Evolutionary conservation across 768 basidiomycete species (phyloP).

Genomic region (Phlebiopsis flavidoalba): DNA sequence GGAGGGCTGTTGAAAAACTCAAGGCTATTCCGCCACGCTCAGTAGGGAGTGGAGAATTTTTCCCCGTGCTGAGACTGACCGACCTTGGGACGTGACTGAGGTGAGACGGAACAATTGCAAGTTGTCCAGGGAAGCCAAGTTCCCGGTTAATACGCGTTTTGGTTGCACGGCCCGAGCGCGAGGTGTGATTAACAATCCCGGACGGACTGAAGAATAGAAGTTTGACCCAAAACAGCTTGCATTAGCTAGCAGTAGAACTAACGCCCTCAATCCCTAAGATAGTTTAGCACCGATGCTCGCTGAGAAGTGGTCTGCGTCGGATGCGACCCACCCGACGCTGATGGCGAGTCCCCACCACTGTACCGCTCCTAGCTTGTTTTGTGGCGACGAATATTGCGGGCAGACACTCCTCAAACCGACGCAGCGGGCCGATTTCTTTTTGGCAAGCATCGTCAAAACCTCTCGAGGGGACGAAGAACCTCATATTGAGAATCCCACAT

Average conservation of each 20-base stretch:
- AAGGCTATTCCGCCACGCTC: no score
- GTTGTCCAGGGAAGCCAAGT: no score
- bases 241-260: conserved; percentile 44
- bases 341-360: conserved; percentile 76
- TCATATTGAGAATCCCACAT: conserved; percentile 65
- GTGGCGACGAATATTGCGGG: conserved; percentile 74
- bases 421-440: conserved; percentile 89
- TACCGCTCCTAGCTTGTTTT: conserved; percentile 85
- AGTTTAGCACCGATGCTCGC: conserved; percentile 63
- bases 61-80: no score
- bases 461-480: conserved; percentile 36
- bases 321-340: conserved; percentile 49
- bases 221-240: conserved; percentile 22
- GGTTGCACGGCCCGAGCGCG: conserved; percentile 67
- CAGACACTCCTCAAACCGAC: conserved; percentile 60
- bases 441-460: conserved; percentile 65
- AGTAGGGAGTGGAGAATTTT: no score
- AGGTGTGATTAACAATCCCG: conserved; percentile 23
- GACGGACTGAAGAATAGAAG: conserved; percentile 33
- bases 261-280: conserved; percentile 79
- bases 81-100: no score
- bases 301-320: no score
- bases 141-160: no score
- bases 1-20: conserved; percentile 75
- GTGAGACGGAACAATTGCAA: no score